Base-by-base conservation (phyloP, 495 filamentous ascomycete genomes). In the Bathelium albidoporum region DNA sequence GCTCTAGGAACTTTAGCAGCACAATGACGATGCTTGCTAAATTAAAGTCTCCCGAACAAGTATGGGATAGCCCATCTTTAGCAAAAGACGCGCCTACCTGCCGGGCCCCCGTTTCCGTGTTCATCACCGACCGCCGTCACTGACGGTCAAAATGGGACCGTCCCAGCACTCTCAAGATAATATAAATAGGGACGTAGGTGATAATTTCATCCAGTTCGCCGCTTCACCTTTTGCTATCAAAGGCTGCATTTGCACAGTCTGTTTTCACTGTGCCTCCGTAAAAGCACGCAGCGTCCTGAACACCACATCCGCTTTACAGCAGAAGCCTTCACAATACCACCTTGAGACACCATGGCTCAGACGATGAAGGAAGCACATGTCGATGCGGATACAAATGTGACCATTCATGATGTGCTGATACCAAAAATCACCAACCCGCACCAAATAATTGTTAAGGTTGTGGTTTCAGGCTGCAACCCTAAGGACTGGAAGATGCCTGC, bases 401-500 rank as follows among this genome's bases (percentile, higher is more conserved):
- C 62, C 16, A 34, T 64, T 22, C 32, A 32, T 26, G 32, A 34
- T n/a, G 53, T 64, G 9, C 62, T 32, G 4, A 41, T 64, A 11
- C 62, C 62, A 3, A 28, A 64, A 24, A 44, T 64, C 29, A 26
- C 41, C 20, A 43, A 62, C 26, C 63, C 63, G n/a, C 41, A 62
- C 24, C 41, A 65, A 7, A 59, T 65, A 29, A 43, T 65, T 11
- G 32, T 65, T 24, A 41, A 53, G 20, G 64, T 65, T 9, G 52
- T 62, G 7, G 41, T 41, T 16, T 43, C 64, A n/a, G 28, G 34
- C 36, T 65, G 59, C 45, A 65, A 62, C 28, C 64, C 44, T 20
- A 66, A 68, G 29, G 64, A 65, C 59, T 65, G 60, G 60, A 65
- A 65, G 45, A 65, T 60, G 63, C 63, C 63, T 32, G 63, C 63